Percentiles rank a stretch among this genome's conserved stretches.
Conservation (phyloP, 495 filamentous ascomycete species). For the Podospora didyma region DNA sequence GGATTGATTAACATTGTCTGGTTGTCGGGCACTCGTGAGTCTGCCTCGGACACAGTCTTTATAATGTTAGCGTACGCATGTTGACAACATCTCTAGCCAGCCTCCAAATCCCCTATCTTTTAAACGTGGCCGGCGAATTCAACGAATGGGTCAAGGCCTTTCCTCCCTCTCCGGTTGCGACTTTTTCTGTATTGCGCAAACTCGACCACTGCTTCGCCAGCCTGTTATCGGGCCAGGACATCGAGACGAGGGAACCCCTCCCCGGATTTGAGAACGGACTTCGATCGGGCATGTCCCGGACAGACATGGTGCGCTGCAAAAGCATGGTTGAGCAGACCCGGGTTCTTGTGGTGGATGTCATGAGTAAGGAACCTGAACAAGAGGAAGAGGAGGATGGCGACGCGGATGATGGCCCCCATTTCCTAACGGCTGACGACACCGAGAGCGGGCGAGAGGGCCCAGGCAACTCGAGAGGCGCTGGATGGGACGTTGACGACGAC, state of each 20-base stretch:
- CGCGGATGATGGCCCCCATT: conserved; percentile 26
- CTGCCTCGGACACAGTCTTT: background rate
- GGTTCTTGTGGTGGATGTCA: conserved; percentile 60
- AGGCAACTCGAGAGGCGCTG: background rate
- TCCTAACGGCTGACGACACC: conserved; percentile 18
- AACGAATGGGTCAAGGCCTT: conserved; percentile 63
- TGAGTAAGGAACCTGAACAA: conserved; percentile 40
- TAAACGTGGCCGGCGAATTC: conserved; percentile 68
- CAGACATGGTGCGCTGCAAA: conserved; percentile 80
- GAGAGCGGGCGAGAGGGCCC: conserved; percentile 13
- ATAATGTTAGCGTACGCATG: too few species aligned
- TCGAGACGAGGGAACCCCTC: conserved; percentile 58
- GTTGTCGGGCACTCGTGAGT: conserved; percentile 76
- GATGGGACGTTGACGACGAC: conserved; percentile 30
- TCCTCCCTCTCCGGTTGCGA: conserved; percentile 58
- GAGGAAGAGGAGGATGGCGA: conserved; percentile 35
- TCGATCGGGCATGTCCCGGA: conserved; percentile 50
- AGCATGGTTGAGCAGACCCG: conserved; percentile 68
- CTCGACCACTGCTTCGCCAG: conserved; percentile 74
- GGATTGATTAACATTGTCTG: conserved; percentile 72
- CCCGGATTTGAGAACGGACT: conserved; percentile 63
- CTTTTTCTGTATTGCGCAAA: conserved; percentile 67
- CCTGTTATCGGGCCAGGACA: conserved; percentile 62
- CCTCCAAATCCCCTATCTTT: conserved; percentile 78
- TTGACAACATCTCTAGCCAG: conserved; percentile 47